A percentile compares a stretch with the other conserved stretches of the same genome.
phyloP scores from a whole-genome alignment of 495 filamentous ascomycete species.

The Aspergillus nidulans region DNA sequence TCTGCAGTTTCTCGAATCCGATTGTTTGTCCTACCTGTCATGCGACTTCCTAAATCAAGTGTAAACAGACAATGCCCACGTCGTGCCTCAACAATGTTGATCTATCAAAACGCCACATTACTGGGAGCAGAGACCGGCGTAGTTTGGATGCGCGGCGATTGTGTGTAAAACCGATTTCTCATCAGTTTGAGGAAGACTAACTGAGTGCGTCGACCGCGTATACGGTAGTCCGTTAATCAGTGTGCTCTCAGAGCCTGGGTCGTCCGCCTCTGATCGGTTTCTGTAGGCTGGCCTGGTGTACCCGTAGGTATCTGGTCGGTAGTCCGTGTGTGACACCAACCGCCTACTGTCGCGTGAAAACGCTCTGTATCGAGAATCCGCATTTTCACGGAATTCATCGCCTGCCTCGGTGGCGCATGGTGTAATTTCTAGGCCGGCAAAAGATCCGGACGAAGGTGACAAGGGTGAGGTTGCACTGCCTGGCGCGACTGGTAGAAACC shows the following conservation, averaged over 20 bases:
- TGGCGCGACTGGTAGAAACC: slow-evolving; percentile 26
- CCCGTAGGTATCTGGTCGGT: slow-evolving; percentile 29
- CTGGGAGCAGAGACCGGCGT: slow-evolving; percentile 26
- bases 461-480: slow-evolving; percentile 14
- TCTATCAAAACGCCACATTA: slow-evolving; percentile 20
- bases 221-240: slow-evolving; percentile 39
- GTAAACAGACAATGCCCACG: not conserved
- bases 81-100: not conserved
- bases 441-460: slow-evolving; percentile 11
- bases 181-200: slow-evolving; percentile 17
- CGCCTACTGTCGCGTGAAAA: slow-evolving; percentile 24
- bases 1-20: not conserved
- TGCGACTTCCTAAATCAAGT: not conserved
- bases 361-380: slow-evolving; percentile 14
- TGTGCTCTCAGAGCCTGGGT: slow-evolving; percentile 17
- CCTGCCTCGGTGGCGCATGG: slow-evolving; percentile 10
- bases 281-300: slow-evolving; percentile 25
- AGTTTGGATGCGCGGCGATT: slow-evolving; percentile 21
- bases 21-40: not conserved
- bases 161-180: slow-evolving; percentile 17
- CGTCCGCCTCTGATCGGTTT: slow-evolving; percentile 13
- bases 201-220: slow-evolving; percentile 25
- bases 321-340: slow-evolving; percentile 21
- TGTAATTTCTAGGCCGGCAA: slow-evolving; percentile 16
- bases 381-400: slow-evolving; percentile 19